Evolutionary conservation across 768 basidiomycete species (phyloP).

Genomic region (Tylopilus sp.): DNA sequence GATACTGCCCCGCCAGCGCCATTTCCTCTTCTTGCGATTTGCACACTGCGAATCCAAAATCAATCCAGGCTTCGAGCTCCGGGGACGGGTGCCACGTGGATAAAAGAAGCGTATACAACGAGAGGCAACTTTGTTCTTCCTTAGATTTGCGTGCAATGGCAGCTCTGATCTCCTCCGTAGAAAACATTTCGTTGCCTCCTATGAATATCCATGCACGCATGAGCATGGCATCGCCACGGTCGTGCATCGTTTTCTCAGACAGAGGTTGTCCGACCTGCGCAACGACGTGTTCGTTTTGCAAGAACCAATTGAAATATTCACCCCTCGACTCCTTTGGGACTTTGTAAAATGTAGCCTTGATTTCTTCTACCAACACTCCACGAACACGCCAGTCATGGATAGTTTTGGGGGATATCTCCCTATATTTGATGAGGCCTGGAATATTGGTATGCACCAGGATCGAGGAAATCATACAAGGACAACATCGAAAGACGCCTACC

Average conservation of each 20-base stretch:
- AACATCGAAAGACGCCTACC: not conserved
- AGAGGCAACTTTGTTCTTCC: not conserved
- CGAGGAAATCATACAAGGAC: not conserved
- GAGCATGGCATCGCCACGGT: not conserved
- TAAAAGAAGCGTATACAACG: not conserved
- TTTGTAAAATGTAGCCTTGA: not conserved
- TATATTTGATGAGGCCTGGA: not conserved
- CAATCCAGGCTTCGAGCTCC: not conserved
- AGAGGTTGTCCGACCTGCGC: not conserved
- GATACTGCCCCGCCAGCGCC: not conserved
- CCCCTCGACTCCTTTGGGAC: not conserved
- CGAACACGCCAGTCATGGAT: conserved; percentile 2
- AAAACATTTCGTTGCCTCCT: conserved; percentile 1
- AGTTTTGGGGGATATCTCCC: not conserved
- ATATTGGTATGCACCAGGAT: too few species aligned
- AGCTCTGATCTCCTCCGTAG: not conserved
- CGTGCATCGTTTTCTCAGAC: not conserved
- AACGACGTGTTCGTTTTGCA: conserved; percentile 3
- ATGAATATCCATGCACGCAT: not conserved
- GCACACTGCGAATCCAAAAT: conserved; percentile 4
- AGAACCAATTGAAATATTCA: conserved; percentile 1
- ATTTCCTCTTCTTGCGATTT: not conserved
- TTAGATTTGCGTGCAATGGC: not conserved
- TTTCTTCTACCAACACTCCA: conserved; percentile 1
- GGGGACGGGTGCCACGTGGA: not conserved